These are phyloP conservation scores for Podospora pseudoanserina DNA, from an alignment of 495 filamentous ascomycete genomes.

Conservation along the genomic window DNA sequence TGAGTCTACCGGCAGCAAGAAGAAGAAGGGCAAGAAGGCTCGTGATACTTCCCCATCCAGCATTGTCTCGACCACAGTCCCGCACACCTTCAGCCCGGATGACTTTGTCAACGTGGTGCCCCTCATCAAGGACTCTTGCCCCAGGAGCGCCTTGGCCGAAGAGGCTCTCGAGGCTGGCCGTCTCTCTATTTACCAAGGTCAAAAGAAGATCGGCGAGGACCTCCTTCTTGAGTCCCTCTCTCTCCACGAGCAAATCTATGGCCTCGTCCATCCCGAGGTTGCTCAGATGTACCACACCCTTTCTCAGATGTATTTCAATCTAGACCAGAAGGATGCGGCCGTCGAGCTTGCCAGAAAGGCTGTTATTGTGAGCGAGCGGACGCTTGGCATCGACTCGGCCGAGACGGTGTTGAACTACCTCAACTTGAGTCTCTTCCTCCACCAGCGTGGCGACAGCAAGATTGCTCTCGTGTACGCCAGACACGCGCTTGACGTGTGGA, in stretches of 20 bases:
- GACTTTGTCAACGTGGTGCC: conserved; percentile 91
- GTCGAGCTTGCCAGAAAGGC: conserved; percentile 95
- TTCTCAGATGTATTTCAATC: conserved; percentile 90
- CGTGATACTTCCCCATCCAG: conserved; percentile 50
- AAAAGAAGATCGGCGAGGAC: conserved; percentile 95
- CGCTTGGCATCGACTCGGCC: conserved; percentile 85
- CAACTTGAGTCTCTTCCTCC: conserved; percentile 92
- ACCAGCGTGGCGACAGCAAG: conserved; percentile 83
- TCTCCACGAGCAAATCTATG: conserved; percentile 98
- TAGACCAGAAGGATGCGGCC: conserved; percentile 92
- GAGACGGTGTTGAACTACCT: conserved; percentile 94
- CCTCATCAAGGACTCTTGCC: conserved; percentile 87
- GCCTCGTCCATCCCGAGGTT: conserved; percentile 94
- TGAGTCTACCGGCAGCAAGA: conserved; percentile 27
- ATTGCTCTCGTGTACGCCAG: conserved; percentile 78
- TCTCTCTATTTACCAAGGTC: conserved; percentile 88
- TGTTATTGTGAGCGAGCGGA: conserved; percentile 92
- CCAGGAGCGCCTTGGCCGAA: conserved; percentile 83
- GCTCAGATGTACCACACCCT: conserved; percentile 91
- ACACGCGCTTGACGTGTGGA: conserved; percentile 94
- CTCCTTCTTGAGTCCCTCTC: conserved; percentile 92
- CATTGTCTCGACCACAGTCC: conserved; percentile 45
- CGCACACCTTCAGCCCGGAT: conserved; percentile 71
- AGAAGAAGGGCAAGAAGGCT: conserved; percentile 79
- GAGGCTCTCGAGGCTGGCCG: conserved; percentile 94